Evolutionary conservation across 2,329 filamentous ascomycete species (phyloP).

Genomic region (Phyllosticta paracitricarpa): DNA sequence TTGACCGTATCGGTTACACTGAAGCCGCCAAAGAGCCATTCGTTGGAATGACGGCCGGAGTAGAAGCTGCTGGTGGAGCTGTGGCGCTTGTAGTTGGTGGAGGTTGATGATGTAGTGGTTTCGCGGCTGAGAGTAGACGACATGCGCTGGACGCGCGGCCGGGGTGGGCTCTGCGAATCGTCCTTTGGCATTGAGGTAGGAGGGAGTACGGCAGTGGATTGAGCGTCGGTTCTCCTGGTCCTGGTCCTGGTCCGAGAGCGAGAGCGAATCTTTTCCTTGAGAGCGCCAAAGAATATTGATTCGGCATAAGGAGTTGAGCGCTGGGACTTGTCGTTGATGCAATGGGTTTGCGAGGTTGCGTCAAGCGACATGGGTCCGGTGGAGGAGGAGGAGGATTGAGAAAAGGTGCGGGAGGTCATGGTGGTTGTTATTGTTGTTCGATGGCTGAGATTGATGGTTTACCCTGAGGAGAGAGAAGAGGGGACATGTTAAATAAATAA

Average conservation of each 20-base stretch:
- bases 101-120: conserved; percentile 15
- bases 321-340: conserved; percentile 7
- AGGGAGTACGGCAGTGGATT: conserved; percentile 23
- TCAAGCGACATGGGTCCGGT: not conserved
- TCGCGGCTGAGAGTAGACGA: conserved; percentile 14
- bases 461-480: not conserved
- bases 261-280: conserved; percentile 24
- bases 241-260: conserved; percentile 25
- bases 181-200: conserved; percentile 11
- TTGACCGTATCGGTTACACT: conserved; percentile 28
- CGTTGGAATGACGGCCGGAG: conserved; percentile 24
- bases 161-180: conserved; percentile 13
- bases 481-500: not conserved
- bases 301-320: conserved; percentile 19
- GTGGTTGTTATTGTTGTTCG: not conserved
- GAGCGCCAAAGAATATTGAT: conserved; percentile 26
- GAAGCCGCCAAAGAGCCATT: conserved; percentile 29
- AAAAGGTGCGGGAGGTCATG: conserved; percentile 5
- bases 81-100: conserved; percentile 17
- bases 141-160: conserved; percentile 13
- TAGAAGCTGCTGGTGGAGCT: conserved; percentile 21
- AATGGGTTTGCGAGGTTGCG: conserved; percentile 5
- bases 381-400: conserved; percentile 5
- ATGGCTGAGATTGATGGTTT: not conserved
- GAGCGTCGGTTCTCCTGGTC: conserved; percentile 16